Conservation (phyloP, 179 eudicot species). For the Silene coronaria region DNA sequence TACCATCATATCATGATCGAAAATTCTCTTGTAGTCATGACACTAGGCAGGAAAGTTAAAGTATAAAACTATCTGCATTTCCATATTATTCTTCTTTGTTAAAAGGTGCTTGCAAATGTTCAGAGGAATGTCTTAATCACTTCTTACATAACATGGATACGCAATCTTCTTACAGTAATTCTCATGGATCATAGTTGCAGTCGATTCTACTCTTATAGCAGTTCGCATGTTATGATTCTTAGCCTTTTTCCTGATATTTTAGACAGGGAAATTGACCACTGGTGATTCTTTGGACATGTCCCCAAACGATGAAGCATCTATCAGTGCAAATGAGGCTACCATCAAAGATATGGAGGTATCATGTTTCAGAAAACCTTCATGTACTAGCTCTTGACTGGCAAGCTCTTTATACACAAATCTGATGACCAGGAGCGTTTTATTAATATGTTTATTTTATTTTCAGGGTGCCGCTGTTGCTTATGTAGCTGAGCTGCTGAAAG, state of each 20-base stretch:
- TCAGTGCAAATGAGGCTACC: slow-evolving; percentile 71
- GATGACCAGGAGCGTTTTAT: background rate
- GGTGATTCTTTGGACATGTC: slow-evolving; percentile 90
- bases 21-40: background rate
- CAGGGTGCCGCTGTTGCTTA: slow-evolving; percentile 97
- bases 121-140: background rate
- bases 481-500: slow-evolving; percentile 76
- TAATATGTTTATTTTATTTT: slow-evolving; percentile 13
- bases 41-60: background rate
- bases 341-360: slow-evolving; percentile 88
- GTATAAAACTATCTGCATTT: too few species aligned
- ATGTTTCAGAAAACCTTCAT: slow-evolving; percentile 1
- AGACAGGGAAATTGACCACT: slow-evolving; percentile 79
- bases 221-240: background rate
- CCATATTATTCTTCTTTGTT: too few species aligned
- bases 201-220: background rate
- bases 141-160: background rate
- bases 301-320: slow-evolving; percentile 66
- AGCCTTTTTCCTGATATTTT: slow-evolving; percentile 8
- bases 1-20: background rate
- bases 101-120: too few species aligned
- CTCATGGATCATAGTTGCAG: background rate
- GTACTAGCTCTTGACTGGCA: background rate
- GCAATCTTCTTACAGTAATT: background rate
- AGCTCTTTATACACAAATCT: slow-evolving; percentile 1